Evolutionary conservation across 176 grass and related monocot genomes (phyloP), one percentile per base, ranked within the genome.

Genomic region (Oryza officinalis): DNA sequence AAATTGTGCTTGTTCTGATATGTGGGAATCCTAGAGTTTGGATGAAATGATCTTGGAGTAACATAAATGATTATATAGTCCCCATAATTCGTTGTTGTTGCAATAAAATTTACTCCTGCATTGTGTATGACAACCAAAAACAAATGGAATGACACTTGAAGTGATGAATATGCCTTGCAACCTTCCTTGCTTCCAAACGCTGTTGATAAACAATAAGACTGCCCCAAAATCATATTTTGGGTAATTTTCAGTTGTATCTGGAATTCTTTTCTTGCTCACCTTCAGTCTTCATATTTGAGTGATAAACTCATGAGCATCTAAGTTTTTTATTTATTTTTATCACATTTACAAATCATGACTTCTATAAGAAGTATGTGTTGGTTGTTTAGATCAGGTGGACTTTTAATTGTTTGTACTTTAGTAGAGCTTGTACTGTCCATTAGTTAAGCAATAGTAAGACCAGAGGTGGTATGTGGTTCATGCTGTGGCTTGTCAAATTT

Each of bases 51-150:
- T 17, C 27, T 66, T 27, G 12, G 30, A 84, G 13, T 38, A 67
- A 41, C 30, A 31, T 13, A 13, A 59, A 71, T 71, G 32, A 8
- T 71, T 71, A 44, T 26, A 67, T 13, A 14, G 11, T 37, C 11
- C 27, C 27, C 20, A 52, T 54, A 54, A 28, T 9, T 57, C 6
- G 6, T n/a, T 61, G 20, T 2, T 63, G 47, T 80, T 80, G 76
- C 28, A 49, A 75, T 71, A 67, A 74, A 69, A 74, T 50, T n/a
- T 41, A 6, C 27, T 40, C 17, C 75, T 80, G 49, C 37, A 50
- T 57, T 17, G 17, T 50, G 65, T 28, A 76, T 76, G 40, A 46
- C 75, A 46, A 45, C 59, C 28, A n/a, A 63, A 69, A 35, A 10
- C 49, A 75, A 23, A 75, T 30, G 12, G 30, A n/a, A 27, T 9